Evolutionary conservation across 2,329 filamentous ascomycete species (phyloP).

Genomic region (Drechslerella coelobrocha): DNA sequence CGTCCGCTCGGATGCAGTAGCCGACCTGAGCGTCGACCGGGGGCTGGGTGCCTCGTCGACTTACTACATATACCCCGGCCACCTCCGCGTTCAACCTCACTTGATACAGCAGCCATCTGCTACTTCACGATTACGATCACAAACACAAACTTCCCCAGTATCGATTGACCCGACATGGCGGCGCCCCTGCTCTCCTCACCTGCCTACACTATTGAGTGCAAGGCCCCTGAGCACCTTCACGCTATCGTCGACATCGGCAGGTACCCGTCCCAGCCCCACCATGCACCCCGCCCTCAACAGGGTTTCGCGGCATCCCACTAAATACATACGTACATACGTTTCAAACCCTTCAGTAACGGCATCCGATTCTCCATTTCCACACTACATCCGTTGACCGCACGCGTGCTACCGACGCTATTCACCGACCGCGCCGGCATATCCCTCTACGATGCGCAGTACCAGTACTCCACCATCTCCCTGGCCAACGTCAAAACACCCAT

Average conservation of each 20-base stretch:
- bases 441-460: slow-evolving; percentile 78
- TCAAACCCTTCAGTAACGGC: slow-evolving; percentile 63
- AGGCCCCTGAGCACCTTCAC: slow-evolving; percentile 31
- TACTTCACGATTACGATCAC: no score
- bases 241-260: slow-evolving; percentile 48
- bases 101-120: neutral
- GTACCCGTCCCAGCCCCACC: slow-evolving; percentile 10
- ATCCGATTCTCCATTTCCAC: slow-evolving; percentile 91
- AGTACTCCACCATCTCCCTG: slow-evolving; percentile 59
- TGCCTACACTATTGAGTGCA: slow-evolving; percentile 27
- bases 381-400: slow-evolving; percentile 72
- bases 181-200: slow-evolving; percentile 13
- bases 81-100: neutral
- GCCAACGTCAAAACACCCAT: slow-evolving; percentile 59
- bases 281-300: neutral
- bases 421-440: slow-evolving; percentile 81
- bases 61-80: neutral
- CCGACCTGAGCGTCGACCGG: neutral
- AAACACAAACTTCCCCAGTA: no score
- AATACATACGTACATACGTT: neutral
- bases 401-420: slow-evolving; percentile 78
- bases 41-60: neutral
- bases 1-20: neutral
- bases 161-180: slow-evolving; percentile 8
- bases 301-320: neutral